Percentiles rank a stretch among this genome's conserved stretches.
Evolutionary conservation across 768 basidiomycete genomes (phyloP).

Genomic region (Mycena metata): DNA sequence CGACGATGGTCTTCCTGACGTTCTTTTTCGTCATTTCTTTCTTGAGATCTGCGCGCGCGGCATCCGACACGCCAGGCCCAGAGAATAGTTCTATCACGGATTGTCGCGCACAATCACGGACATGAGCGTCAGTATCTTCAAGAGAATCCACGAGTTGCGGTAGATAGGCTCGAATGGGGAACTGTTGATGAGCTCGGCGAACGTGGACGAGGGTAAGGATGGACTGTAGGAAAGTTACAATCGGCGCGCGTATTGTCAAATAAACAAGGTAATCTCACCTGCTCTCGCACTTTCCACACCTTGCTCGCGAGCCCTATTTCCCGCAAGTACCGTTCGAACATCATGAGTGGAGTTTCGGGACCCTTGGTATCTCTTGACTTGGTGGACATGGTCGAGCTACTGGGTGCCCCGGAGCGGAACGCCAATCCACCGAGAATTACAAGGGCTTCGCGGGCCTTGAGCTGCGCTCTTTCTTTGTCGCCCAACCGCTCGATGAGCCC

Average conservation of each 20-base stretch:
- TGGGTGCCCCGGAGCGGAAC: constrained; percentile 67
- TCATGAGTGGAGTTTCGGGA: constrained; percentile 73
- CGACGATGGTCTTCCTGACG: constrained; percentile 89
- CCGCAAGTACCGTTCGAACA: constrained; percentile 79
- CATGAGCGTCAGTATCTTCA: constrained; percentile 91
- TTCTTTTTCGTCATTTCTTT: constrained; percentile 89
- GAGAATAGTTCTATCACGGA: constrained; percentile 90
- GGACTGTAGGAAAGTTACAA: constrained; percentile 55
- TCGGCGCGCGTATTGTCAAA: constrained; percentile 7
- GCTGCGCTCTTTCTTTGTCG: constrained; percentile 80
- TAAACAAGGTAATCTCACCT: constrained; percentile 63
- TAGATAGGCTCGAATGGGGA: constrained; percentile 87
- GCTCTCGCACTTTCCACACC: constrained; percentile 88
- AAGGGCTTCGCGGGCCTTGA: constrained; percentile 83
- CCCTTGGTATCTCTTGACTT: constrained; percentile 69
- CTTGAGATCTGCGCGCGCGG: constrained; percentile 93
- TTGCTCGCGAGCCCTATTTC: constrained; percentile 85
- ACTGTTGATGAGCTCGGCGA: constrained; percentile 76
- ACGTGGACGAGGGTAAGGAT: constrained; percentile 80
- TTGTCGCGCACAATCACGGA: constrained; percentile 87
- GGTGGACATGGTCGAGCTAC: constrained; percentile 54
- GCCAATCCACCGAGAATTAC: constrained; percentile 81
- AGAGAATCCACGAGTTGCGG: constrained; percentile 84
- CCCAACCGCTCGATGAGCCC: constrained; percentile 88
- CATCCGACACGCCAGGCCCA: constrained; percentile 84